These are phyloP conservation scores for Phalaenopsis equestris DNA, from an alignment of 106 monocot genomes.

Conservation along the genomic window DNA sequence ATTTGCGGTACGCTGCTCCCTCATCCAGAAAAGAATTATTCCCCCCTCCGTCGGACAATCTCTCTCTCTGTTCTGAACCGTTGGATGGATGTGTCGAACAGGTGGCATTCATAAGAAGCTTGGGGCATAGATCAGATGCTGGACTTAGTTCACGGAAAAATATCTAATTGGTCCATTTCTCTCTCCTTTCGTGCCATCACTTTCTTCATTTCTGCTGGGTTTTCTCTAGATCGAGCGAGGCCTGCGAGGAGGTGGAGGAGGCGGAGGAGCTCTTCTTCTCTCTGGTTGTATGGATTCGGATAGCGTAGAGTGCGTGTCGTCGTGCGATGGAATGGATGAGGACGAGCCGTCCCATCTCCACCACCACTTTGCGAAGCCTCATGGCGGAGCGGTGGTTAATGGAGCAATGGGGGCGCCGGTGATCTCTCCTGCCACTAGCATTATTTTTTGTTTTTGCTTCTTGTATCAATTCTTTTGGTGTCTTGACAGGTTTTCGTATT, in stretches of 20 bases:
- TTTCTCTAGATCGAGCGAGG: not conserved
- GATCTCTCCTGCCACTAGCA: slow-evolving; percentile 42
- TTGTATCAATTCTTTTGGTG: not conserved
- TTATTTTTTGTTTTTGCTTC: slow-evolving; percentile 17
- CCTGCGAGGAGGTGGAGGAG: not conserved
- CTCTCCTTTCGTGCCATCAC: not conserved
- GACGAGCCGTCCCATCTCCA: slow-evolving; percentile 28
- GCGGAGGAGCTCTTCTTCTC: not conserved
- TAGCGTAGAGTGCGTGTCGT: slow-evolving; percentile 57
- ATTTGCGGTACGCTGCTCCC: too few species aligned
- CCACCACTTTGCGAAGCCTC: slow-evolving; percentile 25
- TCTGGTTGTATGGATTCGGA: slow-evolving; percentile 37
- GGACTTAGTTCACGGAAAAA: not conserved
- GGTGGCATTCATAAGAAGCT: not conserved
- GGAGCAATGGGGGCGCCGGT: slow-evolving; percentile 18
- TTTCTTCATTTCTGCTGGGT: not conserved
- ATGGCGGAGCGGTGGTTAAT: slow-evolving; percentile 11
- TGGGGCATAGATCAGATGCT: not conserved
- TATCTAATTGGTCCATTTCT: too few species aligned
- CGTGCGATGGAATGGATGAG: slow-evolving; percentile 41
- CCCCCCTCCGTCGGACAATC: too few species aligned
- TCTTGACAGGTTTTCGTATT: not conserved
- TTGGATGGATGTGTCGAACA: not conserved
- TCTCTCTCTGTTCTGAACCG: not conserved
- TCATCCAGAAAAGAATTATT: too few species aligned